Percentiles rank a stretch among this genome's conserved stretches.
phyloP scores from a whole-genome alignment of 2,329 filamentous ascomycete genomes.

The Epicoccum nigrum region DNA sequence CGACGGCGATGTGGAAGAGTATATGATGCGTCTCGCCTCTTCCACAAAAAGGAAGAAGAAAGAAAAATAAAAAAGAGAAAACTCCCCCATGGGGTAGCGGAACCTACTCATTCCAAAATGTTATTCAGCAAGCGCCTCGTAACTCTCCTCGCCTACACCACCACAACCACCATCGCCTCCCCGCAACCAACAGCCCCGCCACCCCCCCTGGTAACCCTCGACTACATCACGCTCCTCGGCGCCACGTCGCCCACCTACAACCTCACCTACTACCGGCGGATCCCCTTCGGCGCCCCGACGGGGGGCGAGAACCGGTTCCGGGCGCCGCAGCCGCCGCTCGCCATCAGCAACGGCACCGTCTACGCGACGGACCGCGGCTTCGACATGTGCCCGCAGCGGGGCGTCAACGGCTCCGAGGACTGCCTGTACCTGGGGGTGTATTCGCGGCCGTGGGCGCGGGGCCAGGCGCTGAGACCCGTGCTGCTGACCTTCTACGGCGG shows the following conservation, averaged over 20 bases:
- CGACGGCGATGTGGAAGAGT: constrained; percentile 12
- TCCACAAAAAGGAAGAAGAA: too few species aligned
- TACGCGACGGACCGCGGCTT: constrained; percentile 63
- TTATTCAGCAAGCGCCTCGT: constrained; percentile 8
- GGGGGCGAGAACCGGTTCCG: constrained; percentile 64
- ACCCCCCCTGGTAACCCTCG: constrained; percentile 39
- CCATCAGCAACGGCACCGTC: constrained; percentile 54
- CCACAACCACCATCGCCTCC: constrained; percentile 6
- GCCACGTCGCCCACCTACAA: constrained; percentile 60
- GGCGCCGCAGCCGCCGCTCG: constrained; percentile 62
- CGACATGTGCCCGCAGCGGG: constrained; percentile 65
- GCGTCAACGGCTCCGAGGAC: constrained; percentile 63
- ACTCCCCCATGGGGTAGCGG: too few species aligned
- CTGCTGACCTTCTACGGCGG: constrained; percentile 67
- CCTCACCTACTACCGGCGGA: constrained; percentile 65
- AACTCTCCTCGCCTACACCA: constrained; percentile 11
- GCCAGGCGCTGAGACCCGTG: constrained; percentile 58
- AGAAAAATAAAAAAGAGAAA: too few species aligned
- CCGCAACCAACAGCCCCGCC: too few species aligned
- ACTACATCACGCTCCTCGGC: constrained; percentile 57
- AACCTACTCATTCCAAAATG: too few species aligned
- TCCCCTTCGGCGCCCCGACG: constrained; percentile 66
- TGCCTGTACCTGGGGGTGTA: constrained; percentile 67
- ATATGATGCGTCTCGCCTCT: not conserved
- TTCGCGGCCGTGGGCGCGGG: constrained; percentile 60